Evolutionary conservation across 2,329 filamentous ascomycete species (phyloP).

Genomic region (Cercospora zeina): DNA sequence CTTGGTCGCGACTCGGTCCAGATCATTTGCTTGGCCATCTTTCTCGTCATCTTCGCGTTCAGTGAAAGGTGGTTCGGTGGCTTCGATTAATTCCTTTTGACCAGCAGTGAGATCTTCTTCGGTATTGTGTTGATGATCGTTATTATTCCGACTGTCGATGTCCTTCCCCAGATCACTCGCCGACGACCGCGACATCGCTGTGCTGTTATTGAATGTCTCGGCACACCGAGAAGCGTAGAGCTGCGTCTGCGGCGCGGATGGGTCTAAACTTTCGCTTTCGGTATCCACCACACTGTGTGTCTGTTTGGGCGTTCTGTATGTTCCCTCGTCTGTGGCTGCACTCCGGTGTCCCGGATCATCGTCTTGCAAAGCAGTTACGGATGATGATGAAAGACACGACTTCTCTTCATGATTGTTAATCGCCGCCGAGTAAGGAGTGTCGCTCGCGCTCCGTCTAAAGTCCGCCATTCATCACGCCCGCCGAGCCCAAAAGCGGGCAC

Average conservation of each 20-base stretch:
- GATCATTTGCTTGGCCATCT: conserved; percentile 19
- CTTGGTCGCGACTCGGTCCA: conserved; percentile 26
- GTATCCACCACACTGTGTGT: neutral
- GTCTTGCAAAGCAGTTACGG: neutral
- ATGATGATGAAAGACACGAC: neutral
- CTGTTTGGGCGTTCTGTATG: neutral
- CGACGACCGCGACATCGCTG: conserved; percentile 7
- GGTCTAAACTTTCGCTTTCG: conserved; percentile 1
- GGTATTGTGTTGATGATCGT: neutral
- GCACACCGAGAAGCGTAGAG: neutral
- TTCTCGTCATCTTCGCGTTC: conserved; percentile 9
- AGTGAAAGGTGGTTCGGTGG: conserved; percentile 19
- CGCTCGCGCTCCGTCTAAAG: conserved; percentile 1
- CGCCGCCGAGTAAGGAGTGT: neutral
- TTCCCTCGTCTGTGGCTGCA: neutral
- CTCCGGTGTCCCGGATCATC: neutral
- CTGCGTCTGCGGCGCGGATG: neutral
- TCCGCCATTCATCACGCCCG: conserved; percentile 5
- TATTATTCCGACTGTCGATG: neutral
- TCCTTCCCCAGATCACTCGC: conserved; percentile 14
- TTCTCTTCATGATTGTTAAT: neutral
- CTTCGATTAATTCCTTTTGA: conserved; percentile 19
- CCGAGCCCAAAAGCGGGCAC: conserved; percentile 1
- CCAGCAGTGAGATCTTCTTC: neutral
- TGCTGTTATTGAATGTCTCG: neutral